Percentiles rank a stretch among this genome's conserved stretches.
Evolutionary conservation across 768 basidiomycete genomes (phyloP).

Genomic region (Amyloporia xantha): DNA sequence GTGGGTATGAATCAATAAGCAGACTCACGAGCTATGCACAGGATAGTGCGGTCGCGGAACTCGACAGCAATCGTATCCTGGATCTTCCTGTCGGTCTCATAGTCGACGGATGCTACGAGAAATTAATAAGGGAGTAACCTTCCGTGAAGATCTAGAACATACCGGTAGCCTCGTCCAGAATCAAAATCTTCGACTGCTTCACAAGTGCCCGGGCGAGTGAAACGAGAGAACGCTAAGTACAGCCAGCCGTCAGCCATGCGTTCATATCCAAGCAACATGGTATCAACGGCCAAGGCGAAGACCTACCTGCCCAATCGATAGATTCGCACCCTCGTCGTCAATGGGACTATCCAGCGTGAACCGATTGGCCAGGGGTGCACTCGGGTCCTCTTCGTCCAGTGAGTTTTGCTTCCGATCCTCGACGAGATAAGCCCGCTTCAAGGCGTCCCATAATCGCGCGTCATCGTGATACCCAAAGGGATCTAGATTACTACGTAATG

Average conservation of each 20-base stretch:
- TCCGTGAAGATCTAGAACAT: neutral
- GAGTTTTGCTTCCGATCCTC: conserved; percentile 37
- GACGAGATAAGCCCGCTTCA: conserved; percentile 78
- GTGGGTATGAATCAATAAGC: neutral
- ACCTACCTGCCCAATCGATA: conserved; percentile 65
- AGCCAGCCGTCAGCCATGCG: conserved; percentile 3
- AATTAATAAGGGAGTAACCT: neutral
- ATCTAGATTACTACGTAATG: conserved; percentile 81
- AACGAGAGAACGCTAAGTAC: conserved; percentile 64
- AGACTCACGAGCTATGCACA: conserved; percentile 79
- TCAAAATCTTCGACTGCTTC: conserved; percentile 75
- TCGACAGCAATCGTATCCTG: conserved; percentile 83
- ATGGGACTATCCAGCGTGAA: conserved; percentile 81
- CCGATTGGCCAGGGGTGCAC: conserved; percentile 38
- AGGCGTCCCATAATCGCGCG: conserved; percentile 78
- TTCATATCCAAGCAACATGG: neutral
- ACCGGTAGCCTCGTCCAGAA: conserved; percentile 89
- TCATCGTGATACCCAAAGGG: conserved; percentile 82
- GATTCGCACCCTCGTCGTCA: conserved; percentile 81
- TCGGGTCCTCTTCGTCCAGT: conserved; percentile 29
- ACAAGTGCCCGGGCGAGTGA: conserved; percentile 87
- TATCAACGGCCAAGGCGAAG: no score
- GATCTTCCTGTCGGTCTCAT: conserved; percentile 86
- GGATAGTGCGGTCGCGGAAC: conserved; percentile 78
- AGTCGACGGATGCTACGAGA: conserved; percentile 72